These are phyloP conservation scores for Septoria petroselini DNA, from an alignment of 2,329 filamentous ascomycete genomes.

Conservation along the genomic window DNA sequence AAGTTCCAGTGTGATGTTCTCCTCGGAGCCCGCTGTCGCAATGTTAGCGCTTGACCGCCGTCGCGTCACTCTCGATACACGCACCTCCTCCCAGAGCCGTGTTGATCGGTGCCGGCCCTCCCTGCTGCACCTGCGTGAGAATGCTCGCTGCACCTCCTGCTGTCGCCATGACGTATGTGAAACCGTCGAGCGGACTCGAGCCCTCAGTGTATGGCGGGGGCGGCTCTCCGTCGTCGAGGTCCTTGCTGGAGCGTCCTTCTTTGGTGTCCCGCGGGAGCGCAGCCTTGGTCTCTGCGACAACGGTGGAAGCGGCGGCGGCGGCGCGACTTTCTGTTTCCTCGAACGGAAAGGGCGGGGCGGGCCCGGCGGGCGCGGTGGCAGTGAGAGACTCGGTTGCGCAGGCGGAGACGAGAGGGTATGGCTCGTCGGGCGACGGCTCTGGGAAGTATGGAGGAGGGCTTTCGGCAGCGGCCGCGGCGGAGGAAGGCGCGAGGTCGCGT, in stretches of 20 bases:
- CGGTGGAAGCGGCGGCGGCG: slow-evolving; percentile 51
- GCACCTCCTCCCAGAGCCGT: slow-evolving; percentile 72
- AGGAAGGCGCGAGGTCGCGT: slow-evolving; percentile 29
- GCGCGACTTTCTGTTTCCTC: slow-evolving; percentile 40
- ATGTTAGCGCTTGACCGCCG: background rate
- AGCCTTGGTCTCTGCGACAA: slow-evolving; percentile 74
- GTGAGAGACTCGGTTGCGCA: slow-evolving; percentile 43
- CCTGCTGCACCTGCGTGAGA: slow-evolving; percentile 97
- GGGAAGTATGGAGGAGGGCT: slow-evolving; percentile 62
- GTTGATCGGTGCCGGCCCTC: slow-evolving; percentile 78
- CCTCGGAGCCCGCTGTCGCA: slow-evolving; percentile 60
- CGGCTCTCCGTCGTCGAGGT: slow-evolving; percentile 76
- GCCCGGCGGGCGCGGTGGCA: slow-evolving; percentile 45
- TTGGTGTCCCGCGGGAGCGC: slow-evolving; percentile 81
- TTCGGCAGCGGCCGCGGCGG: slow-evolving; percentile 43
- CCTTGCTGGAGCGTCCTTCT: slow-evolving; percentile 69
- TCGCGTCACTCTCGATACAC: background rate
- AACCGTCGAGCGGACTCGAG: slow-evolving; percentile 84
- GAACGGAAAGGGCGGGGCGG: slow-evolving; percentile 47
- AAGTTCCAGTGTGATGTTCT: slow-evolving; percentile 91
- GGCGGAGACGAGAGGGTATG: slow-evolving; percentile 40
- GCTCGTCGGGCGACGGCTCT: slow-evolving; percentile 48
- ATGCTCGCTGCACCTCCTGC: slow-evolving; percentile 97
- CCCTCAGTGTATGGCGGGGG: slow-evolving; percentile 96
- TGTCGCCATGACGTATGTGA: slow-evolving; percentile 96